These are phyloP conservation scores for Ascochyta lentis DNA, from an alignment of 2,329 filamentous ascomycete genomes.

Conservation along the genomic window DNA sequence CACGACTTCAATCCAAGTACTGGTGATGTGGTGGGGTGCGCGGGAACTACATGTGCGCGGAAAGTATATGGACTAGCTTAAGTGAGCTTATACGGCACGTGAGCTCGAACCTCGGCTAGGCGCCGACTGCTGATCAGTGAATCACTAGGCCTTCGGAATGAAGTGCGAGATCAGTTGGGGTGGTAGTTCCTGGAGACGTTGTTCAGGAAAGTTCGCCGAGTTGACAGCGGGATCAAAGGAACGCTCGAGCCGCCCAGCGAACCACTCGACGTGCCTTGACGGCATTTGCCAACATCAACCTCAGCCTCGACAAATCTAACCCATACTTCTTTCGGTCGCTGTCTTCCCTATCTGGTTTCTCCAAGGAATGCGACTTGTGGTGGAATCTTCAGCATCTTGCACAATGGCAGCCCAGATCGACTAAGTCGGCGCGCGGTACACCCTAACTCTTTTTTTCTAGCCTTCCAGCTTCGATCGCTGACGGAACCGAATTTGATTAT, in stretches of 20 bases:
- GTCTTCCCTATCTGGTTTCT: no score
- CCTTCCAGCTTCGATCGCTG: background rate
- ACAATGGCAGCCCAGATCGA: background rate
- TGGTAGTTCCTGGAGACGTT: background rate
- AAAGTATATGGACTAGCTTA: no score
- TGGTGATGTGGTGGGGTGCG: no score
- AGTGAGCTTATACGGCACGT: background rate
- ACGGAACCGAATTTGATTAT: background rate
- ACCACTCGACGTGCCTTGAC: background rate
- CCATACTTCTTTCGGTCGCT: no score
- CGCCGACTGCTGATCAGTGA: conserved; percentile 1
- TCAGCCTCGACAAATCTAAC: background rate
- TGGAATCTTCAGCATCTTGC: background rate
- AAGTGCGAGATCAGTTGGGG: conserved; percentile 3
- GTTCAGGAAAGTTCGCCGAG: background rate
- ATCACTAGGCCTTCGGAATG: background rate
- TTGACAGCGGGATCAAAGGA: background rate
- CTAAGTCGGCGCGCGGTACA: background rate
- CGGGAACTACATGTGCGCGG: no score
- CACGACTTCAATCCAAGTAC: no score
- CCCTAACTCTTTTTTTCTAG: background rate
- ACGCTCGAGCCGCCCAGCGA: background rate
- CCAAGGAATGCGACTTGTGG: background rate
- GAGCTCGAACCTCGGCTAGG: background rate
- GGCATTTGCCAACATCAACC: conserved; percentile 1